Conservation (phyloP, 2,329 filamentous ascomycete species). For the Clarireedia paspali region DNA sequence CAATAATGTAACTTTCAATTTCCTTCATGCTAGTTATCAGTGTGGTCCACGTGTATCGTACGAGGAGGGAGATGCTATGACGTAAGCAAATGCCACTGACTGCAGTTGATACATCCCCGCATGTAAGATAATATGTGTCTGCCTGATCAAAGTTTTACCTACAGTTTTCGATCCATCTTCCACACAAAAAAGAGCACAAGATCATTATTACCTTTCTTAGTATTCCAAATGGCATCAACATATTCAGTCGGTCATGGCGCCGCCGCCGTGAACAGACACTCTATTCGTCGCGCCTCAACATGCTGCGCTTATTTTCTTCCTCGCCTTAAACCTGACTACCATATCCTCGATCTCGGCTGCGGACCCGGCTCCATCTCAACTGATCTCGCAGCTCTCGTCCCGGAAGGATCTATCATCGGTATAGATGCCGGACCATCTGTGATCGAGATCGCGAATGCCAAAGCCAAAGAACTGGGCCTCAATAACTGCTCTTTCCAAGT, state of each 20-base stretch:
- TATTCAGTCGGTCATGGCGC: constrained; percentile 2
- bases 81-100: too few relatives aligned
- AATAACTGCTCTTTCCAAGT: constrained; percentile 4
- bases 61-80: too few relatives aligned
- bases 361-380: constrained; percentile 4
- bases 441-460: not conserved
- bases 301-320: constrained; percentile 8
- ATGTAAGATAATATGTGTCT: too few relatives aligned
- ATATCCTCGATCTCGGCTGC: constrained; percentile 6
- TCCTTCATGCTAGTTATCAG: too few relatives aligned
- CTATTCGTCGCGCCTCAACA: constrained; percentile 1
- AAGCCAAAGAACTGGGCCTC: not conserved
- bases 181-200: not conserved
- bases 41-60: too few relatives aligned
- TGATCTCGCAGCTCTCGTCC: not conserved
- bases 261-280: not conserved
- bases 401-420: not conserved
- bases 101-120: too few relatives aligned
- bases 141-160: too few relatives aligned
- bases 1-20: too few relatives aligned
- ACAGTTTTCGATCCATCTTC: not conserved
- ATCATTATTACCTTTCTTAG: not conserved
- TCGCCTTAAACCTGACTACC: not conserved
- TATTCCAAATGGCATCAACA: not conserved
- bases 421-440: not conserved